These are phyloP conservation scores for Nigrospora osmanthi DNA, from an alignment of 2,329 filamentous ascomycete genomes.

Conservation along the genomic window DNA sequence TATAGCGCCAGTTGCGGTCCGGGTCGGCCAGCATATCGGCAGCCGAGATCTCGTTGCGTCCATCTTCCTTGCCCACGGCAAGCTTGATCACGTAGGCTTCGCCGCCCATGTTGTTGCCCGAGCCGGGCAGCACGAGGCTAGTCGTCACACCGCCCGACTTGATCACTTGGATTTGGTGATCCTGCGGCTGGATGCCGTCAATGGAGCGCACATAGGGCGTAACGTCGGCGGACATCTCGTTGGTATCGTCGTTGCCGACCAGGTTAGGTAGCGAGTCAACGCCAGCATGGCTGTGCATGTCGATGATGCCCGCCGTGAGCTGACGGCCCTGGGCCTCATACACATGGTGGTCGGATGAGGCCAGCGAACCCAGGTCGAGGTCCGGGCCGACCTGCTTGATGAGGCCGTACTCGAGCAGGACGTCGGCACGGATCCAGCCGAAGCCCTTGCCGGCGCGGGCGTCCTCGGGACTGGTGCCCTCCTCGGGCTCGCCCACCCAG, in stretches of 20 bases:
- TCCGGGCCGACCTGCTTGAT: constrained; percentile 42
- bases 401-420: constrained; percentile 53
- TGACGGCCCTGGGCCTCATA: constrained; percentile 53
- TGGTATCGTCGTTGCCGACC: constrained; percentile 47
- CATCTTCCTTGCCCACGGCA: constrained; percentile 50
- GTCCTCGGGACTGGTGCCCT: constrained; percentile 44
- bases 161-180: constrained; percentile 60
- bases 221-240: constrained; percentile 56
- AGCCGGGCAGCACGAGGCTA: constrained; percentile 58
- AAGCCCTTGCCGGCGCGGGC: constrained; percentile 51
- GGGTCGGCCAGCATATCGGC: constrained; percentile 59
- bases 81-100: constrained; percentile 65
- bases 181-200: constrained; percentile 55
- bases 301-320: constrained; percentile 60
- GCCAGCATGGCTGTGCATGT: constrained; percentile 64
- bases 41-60: constrained; percentile 55
- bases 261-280: constrained; percentile 50
- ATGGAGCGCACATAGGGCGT: constrained; percentile 63
- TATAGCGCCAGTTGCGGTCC: constrained; percentile 58
- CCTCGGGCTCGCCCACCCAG: constrained; percentile 54
- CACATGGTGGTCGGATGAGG: constrained; percentile 35
- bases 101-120: constrained; percentile 66
- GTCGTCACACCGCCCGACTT: constrained; percentile 68
- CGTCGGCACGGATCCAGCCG: constrained; percentile 51
- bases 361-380: constrained; percentile 24